Evolutionary conservation across 352 stramenopile genomes (phyloP), one percentile per base, ranked within the genome.

Genomic region (Poterioochromonas sp.): DNA sequence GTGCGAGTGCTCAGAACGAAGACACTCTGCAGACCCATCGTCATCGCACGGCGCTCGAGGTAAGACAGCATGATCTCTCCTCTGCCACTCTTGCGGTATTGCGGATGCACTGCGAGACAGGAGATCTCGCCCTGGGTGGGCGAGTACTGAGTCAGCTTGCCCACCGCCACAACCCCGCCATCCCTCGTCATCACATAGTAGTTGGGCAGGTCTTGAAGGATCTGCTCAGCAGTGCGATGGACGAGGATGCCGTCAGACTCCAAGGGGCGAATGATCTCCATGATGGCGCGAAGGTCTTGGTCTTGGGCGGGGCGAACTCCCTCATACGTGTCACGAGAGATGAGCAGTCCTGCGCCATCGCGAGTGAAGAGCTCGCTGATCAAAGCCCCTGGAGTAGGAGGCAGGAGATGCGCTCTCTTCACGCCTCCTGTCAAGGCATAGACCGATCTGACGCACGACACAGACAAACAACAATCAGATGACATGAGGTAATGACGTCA

Each of bases 1-100:
- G 95, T 98, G 83, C 94, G 90, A 35, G 95, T 98, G 37, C 92
- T 97, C 51, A 98, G 86, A n/a, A 97, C 94, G 79, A 98, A 98
- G 11, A 97, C 84, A 73, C 93, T 94, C 51, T 85, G 90, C 49
- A 95, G 86, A 26, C 88, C 87, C 83, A 91, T 90, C 0, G 88
- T 85, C 34, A 90, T 81, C 15, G 90, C 87, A 76, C 94, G 91
- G 80, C 90, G 88, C 69, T 95, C 88, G 35, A 95, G 85, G 73
- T 93, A 96, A 18, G 88, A 88, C n/a, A 96, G 85, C 84, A 96
- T 80, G 3, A 89, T 89, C 70, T 95, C 93, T 26, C 90, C 91
- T 83, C 90, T 81, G 1, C 82, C 78, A 22, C 79, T 70, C 58
- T 84, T 93, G 44, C 89, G 89, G 80, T 94, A 96, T 0, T 82